Conservation (phyloP, 1,284 basidiomycete genomes). For the Neonothopanus nambi region DNA sequence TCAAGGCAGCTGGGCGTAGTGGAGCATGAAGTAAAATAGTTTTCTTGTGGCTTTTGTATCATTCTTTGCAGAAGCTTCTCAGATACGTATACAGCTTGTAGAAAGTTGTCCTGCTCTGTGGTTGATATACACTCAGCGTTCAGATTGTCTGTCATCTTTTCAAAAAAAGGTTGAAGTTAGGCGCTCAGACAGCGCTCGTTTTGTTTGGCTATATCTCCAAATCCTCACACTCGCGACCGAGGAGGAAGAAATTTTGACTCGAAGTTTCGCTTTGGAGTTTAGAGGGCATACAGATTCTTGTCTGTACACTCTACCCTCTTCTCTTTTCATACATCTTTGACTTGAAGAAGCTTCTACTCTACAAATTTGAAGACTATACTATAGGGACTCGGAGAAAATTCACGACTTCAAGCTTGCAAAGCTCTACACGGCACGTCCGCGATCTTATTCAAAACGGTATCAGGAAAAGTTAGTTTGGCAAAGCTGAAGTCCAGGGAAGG, state of each 20-base stretch:
- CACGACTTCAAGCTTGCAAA: background rate
- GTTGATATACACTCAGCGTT: too few species aligned
- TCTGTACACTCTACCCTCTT: background rate
- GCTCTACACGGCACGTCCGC: background rate
- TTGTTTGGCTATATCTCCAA: conserved; percentile 2
- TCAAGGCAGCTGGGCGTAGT: conserved; percentile 49
- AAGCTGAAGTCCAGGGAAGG: conserved; percentile 17
- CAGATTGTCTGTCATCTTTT: too few species aligned
- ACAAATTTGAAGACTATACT: background rate
- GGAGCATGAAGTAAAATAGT: conserved; percentile 37
- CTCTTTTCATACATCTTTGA: background rate
- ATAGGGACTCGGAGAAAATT: background rate
- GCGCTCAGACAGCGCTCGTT: background rate
- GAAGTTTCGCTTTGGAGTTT: background rate
- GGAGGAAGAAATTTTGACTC: background rate
- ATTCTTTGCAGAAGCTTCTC: too few species aligned
- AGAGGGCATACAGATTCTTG: background rate
- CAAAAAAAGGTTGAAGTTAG: too few species aligned
- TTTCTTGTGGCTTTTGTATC: too few species aligned
- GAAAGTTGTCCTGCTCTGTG: too few species aligned
- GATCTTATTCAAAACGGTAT: conserved; percentile 3
- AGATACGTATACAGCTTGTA: too few species aligned
- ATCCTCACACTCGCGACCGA: conserved; percentile 2
- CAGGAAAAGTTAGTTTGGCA: conserved; percentile 14
- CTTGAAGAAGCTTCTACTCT: background rate